Percentiles rank a stretch among this genome's conserved stretches.
Conservation (phyloP, 1,284 basidiomycete species). For the Testicularia cyperi region DNA sequence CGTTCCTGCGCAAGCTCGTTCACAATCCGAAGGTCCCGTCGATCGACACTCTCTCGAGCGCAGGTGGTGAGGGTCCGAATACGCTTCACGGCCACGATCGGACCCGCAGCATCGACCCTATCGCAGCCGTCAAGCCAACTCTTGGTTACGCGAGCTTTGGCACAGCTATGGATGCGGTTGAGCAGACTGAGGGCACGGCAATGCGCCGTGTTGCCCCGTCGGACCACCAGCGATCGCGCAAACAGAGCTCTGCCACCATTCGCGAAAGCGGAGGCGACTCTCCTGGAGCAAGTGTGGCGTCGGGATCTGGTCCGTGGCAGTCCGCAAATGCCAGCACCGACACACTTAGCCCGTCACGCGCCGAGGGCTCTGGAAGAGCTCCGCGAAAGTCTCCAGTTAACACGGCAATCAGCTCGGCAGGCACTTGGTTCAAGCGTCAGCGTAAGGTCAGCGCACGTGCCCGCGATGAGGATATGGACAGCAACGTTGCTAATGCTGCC, state of each 20-base stretch:
- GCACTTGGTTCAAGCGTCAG: constrained; percentile 19
- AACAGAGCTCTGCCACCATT: constrained; percentile 14
- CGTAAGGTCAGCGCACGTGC: constrained; percentile 4
- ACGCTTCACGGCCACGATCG: constrained; percentile 2
- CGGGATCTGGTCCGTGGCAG: constrained; percentile 10
- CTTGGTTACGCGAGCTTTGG: constrained; percentile 31
- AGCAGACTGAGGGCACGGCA: constrained; percentile 4
- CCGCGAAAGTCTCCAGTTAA: constrained; percentile 6
- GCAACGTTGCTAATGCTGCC: not conserved
- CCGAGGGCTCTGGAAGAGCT: constrained; percentile 1
- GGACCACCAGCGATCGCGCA: constrained; percentile 10
- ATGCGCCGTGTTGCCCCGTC: not conserved
- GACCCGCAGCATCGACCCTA: constrained; percentile 5
- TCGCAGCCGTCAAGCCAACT: constrained; percentile 7
- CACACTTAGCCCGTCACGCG: constrained; percentile 17
- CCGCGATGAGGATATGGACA: not conserved
- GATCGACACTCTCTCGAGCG: constrained; percentile 11
- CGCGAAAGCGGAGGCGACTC: constrained; percentile 13
- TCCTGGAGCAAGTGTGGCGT: not conserved
- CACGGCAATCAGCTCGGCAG: constrained; percentile 1
- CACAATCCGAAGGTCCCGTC: constrained; percentile 13
- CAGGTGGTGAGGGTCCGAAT: constrained; percentile 4
- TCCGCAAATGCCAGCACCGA: constrained; percentile 30
- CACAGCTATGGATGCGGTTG: constrained; percentile 35
- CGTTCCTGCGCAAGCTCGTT: constrained; percentile 31